Evolutionary conservation across 2,329 filamentous ascomycete species (phyloP), one percentile per base, ranked within the genome.

Genomic region (Didymella lethalis): DNA sequence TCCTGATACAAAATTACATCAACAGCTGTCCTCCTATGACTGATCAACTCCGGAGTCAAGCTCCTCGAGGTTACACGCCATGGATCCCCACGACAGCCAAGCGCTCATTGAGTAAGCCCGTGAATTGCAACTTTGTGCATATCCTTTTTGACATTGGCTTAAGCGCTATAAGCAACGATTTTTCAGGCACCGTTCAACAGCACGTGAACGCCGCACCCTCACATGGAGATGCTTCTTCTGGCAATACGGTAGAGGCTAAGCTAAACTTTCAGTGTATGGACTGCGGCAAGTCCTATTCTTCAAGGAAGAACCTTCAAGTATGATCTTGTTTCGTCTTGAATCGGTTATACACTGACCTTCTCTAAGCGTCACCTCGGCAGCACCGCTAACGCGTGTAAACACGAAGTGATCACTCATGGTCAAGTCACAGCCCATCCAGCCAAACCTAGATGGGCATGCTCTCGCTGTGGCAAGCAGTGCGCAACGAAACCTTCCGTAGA

Each of bases 381-480:
- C 32, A 40, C 11, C 5, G 20, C 14, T 2, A 49, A 16, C 16
- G 25, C 23, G 8, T 56, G 54, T 6, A 40, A 23, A 11, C 29
- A 38, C 23, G 16, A 40, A 20, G n/a, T 26, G 3, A 7, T 7
- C 14, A 16, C 32, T 40, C 40, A 50, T 16, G 32, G 20, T 16
- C 23, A 55, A 11, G 10, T 6, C 5, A 26, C 46, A 31, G 11
- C 18, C 23, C n/a, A n/a, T 3, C n/a, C 7, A 8, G 5, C 23
- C 14, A 54, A 36, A 8, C 26, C 36, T 25, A 46, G 31, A 31
- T 56, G 54, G 54, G 25, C 40, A 4, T 56, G 54, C 32, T 56
- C 54, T 14, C 47, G 54, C 12, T 56, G 54, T 26, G 41, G 47
- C 4, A 56, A 50, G 14, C 29, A 50, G 31, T 50, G 31, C 14